These are phyloP conservation scores for Circinella umbellata DNA, from an alignment of 371 early-diverging fungal species.

Conservation along the genomic window DNA sequence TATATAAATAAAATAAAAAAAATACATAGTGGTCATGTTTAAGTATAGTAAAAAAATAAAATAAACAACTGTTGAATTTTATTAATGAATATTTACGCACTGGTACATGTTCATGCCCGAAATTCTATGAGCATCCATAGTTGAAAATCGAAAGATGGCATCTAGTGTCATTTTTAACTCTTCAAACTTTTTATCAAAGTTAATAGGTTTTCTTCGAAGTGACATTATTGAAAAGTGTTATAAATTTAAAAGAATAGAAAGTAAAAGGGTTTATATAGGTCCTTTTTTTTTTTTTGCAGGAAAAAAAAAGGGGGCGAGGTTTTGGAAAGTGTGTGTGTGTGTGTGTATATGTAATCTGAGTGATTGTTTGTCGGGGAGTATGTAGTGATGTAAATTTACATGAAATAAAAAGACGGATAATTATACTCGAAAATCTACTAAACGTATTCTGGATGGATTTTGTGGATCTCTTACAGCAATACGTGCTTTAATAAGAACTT, in stretches of 20 bases:
- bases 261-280: background rate
- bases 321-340: background rate
- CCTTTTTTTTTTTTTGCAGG: background rate
- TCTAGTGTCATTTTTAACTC: constrained; percentile 58
- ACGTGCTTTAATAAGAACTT: constrained; percentile 57
- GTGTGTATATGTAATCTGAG: too few species aligned
- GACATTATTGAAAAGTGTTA: constrained; percentile 48
- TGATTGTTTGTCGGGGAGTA: too few species aligned
- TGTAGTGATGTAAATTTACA: background rate
- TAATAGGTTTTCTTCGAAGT: constrained; percentile 62
- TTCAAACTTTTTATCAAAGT: constrained; percentile 63
- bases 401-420: background rate
- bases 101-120: constrained; percentile 80
- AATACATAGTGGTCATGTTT: too few species aligned
- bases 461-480: constrained; percentile 61
- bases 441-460: constrained; percentile 44
- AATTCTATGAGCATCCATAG: constrained; percentile 38
- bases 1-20: background rate
- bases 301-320: background rate
- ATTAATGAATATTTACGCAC: constrained; percentile 29
- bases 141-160: constrained; percentile 61
- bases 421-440: constrained; percentile 47
- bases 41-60: too few species aligned
- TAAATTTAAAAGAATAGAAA: background rate
- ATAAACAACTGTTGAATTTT: too few species aligned